Evolutionary conservation across 169 alveolate genomes (phyloP), one percentile per base, ranked within the genome.

Genomic region (Eimeria acervulina): DNA sequence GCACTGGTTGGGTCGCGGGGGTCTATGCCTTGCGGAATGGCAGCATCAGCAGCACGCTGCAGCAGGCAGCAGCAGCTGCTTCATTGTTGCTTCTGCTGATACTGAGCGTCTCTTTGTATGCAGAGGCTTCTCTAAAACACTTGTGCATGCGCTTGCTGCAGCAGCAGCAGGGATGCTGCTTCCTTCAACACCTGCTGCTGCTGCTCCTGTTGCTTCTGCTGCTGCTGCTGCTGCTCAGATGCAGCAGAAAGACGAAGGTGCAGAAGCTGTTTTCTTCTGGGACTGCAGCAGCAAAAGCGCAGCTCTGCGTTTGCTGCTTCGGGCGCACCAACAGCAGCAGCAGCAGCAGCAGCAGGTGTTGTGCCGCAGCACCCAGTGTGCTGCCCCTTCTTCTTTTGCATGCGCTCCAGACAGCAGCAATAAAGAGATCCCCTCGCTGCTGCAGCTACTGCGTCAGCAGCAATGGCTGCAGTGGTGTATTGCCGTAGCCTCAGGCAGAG

Each of bases 11-110:
- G 92, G 70, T 8, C 74, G 44, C 7, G 92, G 78, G 12, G 92
- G 92, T 23, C 76, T 83, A 31, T 83, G 92, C 55, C 92, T 83
- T 47, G 52, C 92, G 40, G 76, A 7, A 15, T 83, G 92, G 92
- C 92, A 83, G 92, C 70, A 83, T 74, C 92, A 83, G 74, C 70
- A 47, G 74, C 70, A 83, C 1, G 92, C 92, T n/a, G 92, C 92
- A 51, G 92, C 92, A 51, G 92, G 92, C 74, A 83, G 92, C 92
- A 83, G 92, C 92, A 51, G 92, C 74, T 51, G 92, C 74, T 83
- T 83, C 59, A 31, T 83, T 10, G 8, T 21, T 6, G 92, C 92
- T 8, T 83, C 92, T 0, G 28, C 74, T 28, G 92, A 83, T 66
- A 51, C 52, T 17, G 40, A 83, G 78, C 6, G 36, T 47, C 92